These are phyloP conservation scores for Globisporangium nagaii DNA, from an alignment of 352 stramenopile genomes.

Conservation along the genomic window DNA sequence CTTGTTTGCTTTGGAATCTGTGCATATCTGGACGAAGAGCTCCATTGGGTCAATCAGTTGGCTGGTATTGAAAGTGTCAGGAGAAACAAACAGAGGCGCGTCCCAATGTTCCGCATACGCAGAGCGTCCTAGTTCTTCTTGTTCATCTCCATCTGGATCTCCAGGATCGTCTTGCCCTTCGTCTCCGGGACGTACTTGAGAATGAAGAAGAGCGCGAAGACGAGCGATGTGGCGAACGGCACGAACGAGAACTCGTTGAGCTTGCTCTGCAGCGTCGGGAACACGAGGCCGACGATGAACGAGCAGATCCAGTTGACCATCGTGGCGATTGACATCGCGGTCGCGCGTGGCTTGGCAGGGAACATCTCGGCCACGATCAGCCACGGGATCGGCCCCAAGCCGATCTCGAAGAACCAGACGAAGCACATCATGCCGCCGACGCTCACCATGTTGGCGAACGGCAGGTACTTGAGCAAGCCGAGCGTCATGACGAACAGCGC, in stretches of 20 bases:
- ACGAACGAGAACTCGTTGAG: conserved; percentile 88
- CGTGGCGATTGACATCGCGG: conserved; percentile 86
- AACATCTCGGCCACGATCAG: conserved; percentile 97
- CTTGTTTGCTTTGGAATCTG: too few species aligned
- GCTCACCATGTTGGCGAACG: conserved; percentile 56
- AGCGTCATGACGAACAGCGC: conserved; percentile 62
- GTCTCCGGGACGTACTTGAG: conserved; percentile 89
- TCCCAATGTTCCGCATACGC: too few species aligned
- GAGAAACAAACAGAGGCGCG: too few species aligned
- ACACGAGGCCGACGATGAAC: conserved; percentile 92
- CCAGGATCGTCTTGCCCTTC: conserved; percentile 76
- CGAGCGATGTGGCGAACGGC: conserved; percentile 83
- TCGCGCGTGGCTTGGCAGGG: conserved; percentile 89
- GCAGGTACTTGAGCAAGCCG: conserved; percentile 55
- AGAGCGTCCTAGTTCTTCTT: conserved; percentile 18
- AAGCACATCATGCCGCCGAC: conserved; percentile 69
- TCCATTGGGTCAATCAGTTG: too few species aligned
- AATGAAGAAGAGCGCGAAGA: conserved; percentile 73
- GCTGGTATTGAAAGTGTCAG: too few species aligned
- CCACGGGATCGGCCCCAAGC: conserved; percentile 92
- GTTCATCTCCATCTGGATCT: conserved; percentile 60
- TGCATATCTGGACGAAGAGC: too few species aligned
- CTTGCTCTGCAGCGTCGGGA: conserved; percentile 86
- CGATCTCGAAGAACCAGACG: conserved; percentile 72
- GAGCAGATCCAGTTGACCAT: conserved; percentile 96